These are phyloP conservation scores for Trichoderma asperellum DNA, from an alignment of 2,329 filamentous ascomycete genomes.

Conservation along the genomic window DNA sequence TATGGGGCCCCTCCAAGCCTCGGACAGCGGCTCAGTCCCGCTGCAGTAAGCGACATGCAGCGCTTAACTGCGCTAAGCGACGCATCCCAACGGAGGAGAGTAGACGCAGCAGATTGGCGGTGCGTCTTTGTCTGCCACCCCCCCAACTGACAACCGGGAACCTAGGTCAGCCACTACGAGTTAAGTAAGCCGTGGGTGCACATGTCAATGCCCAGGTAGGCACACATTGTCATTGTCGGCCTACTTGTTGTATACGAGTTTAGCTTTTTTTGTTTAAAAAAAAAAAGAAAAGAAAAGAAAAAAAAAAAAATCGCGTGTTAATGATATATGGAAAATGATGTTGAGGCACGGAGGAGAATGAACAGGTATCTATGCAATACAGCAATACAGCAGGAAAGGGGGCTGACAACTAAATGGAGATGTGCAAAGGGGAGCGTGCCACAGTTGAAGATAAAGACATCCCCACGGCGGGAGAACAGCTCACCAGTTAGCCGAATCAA, in stretches of 20 bases:
- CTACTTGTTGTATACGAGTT: not conserved
- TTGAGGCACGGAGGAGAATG: not conserved
- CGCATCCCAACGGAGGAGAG: slow-evolving; percentile 7
- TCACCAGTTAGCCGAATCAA: not conserved
- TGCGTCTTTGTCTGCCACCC: not conserved
- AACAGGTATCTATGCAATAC: not conserved
- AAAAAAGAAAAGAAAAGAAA: too few species aligned
- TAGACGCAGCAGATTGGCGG: slow-evolving; percentile 20
- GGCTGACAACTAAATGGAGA: not conserved
- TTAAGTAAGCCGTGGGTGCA: not conserved
- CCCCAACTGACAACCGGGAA: not conserved
- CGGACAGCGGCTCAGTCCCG: slow-evolving; percentile 17
- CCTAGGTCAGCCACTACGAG: slow-evolving; percentile 5
- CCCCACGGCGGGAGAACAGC: not conserved
- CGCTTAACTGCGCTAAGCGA: slow-evolving; percentile 30
- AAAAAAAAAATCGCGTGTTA: not conserved
- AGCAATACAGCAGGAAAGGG: not conserved
- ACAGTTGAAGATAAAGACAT: not conserved
- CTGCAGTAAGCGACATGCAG: slow-evolving; percentile 27
- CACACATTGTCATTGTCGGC: not conserved
- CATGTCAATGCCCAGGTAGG: not conserved
- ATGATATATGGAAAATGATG: not conserved
- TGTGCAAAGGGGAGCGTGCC: not conserved
- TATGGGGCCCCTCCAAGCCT: not conserved
- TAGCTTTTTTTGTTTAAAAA: too few species aligned